Evolutionary conservation across 2,329 filamentous ascomycete genomes (phyloP).

Genomic region (Penicillium sp.): DNA sequence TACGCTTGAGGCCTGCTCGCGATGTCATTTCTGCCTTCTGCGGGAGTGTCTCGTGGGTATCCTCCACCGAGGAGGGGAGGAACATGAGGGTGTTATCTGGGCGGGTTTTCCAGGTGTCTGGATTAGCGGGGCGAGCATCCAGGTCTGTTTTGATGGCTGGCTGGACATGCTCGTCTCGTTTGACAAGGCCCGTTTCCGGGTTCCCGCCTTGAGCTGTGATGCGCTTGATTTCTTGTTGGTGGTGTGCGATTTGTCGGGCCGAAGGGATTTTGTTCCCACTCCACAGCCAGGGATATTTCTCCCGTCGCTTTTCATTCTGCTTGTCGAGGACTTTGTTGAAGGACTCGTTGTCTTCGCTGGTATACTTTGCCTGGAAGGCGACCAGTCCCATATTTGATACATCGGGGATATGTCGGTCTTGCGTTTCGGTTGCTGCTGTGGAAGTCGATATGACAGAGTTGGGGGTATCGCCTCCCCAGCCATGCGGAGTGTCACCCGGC

Average conservation of each 20-base stretch:
- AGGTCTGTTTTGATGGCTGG: slow-evolving; percentile 58
- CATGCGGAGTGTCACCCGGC: slow-evolving; percentile 33
- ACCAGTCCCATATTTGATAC: slow-evolving; percentile 72
- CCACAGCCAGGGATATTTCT: slow-evolving; percentile 89
- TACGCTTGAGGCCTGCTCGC: slow-evolving; percentile 70
- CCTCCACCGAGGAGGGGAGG: slow-evolving; percentile 50
- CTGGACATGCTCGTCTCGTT: slow-evolving; percentile 40
- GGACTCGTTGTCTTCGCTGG: slow-evolving; percentile 95
- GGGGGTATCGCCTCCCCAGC: slow-evolving; percentile 72
- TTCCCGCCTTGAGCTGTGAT: slow-evolving; percentile 63
- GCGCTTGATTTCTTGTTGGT: slow-evolving; percentile 62
- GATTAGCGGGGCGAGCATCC: slow-evolving; percentile 71
- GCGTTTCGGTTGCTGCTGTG: slow-evolving; percentile 28
- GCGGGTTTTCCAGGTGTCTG: slow-evolving; percentile 71
- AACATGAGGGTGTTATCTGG: slow-evolving; percentile 91
- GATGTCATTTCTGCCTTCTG: slow-evolving; percentile 69
- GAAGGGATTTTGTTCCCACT: slow-evolving; percentile 75
- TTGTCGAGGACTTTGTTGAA: slow-evolving; percentile 91
- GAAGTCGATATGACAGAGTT: slow-evolving; percentile 52
- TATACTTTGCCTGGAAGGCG: slow-evolving; percentile 88
- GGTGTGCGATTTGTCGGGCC: slow-evolving; percentile 59
- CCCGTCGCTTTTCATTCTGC: slow-evolving; percentile 78
- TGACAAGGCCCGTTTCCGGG: slow-evolving; percentile 51
- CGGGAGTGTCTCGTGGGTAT: slow-evolving; percentile 57
- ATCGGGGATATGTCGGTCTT: slow-evolving; percentile 57